Evolutionary conservation across 2,329 filamentous ascomycete species (phyloP), one percentile per base, ranked within the genome.

Genomic region (Allantophomopsis lycopodina): DNA sequence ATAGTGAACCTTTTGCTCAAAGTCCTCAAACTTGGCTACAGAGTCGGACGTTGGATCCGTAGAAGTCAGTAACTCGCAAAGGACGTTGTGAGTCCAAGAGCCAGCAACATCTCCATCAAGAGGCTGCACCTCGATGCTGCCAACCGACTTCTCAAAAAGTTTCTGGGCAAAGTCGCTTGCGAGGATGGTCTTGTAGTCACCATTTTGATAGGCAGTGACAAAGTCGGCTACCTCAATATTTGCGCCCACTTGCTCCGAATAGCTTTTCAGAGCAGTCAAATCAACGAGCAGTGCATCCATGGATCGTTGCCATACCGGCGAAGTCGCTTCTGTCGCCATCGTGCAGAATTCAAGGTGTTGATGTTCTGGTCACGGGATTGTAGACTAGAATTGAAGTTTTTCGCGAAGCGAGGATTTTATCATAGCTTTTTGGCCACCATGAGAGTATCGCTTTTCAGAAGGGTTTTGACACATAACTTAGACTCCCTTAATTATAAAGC

Each of bases 161-260:
- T 35, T 46, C 45, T 55, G 49, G 4, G 53, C 51, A 11, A 48
- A 49, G n/a, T 45, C 33, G 17, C 41, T 50, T 37, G 45, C 40
- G 10, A 57, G 46, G 13, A 57, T 43, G 7, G 46, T 38, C 39
- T 48, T 50, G 43, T 54, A 57, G 38, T 54, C 52, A 14, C 55
- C 55, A 30, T 48, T 42, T 14, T 53, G 44, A 23, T 52, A 55
- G 7, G 42, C 35, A n/a, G 38, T 44, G 14, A 52, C 42, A 33
- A 50, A 34, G 10, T 46, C 47, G n/a, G 49, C 46, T 20, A 55
- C 42, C 18, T 36, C 35, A 8, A 15, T 14, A 11, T 15, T 17
- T 15, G 10, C 32, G 7, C n/a, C 14, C 32, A 12, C 15, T 15
- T 14, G 32, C 32, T 34, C 7, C 14, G 47, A 35, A 36, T 44